Base-by-base conservation (phyloP, 176 grass and related monocot species). In the Phoenix dactylifera region DNA sequence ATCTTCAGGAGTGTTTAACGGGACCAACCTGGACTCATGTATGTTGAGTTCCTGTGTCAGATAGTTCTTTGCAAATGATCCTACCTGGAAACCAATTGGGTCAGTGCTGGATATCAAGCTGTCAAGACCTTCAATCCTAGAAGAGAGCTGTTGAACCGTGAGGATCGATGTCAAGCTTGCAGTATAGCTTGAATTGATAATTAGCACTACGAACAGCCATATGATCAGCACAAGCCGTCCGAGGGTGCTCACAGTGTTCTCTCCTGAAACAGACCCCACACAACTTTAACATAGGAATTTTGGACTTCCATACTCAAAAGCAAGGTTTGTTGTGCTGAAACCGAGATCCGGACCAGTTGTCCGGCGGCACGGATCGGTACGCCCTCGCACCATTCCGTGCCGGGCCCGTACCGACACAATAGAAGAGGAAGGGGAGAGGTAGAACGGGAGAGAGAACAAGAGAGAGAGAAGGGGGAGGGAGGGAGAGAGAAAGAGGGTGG, bases 181-280 rank as follows among this genome's bases (percentile, higher is more conserved):
- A 14, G 92, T 97, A 78, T 97, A 97, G 78, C 92, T 97, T 3
- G 87, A 89, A 67, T 79, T 97, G 71, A 97, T 79, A 77, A 97
- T 97, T 32, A 97, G 76, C 4, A 97, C 92, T 49, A 97, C 87
- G 59, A 91, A 97, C 1, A 97, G 58, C 92, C 92, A 97, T 63
- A 97, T 81, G 72, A 97, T 64, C 30, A 97, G 84, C 7, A 97
- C 84, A 44, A 91, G 69, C 15, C 92, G 64, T 0, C 87, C 92
- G 5, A 97, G 78, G 4, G 92, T 88, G 75, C 92, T 97, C 30
- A 77, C 81, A 0, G 92, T 97, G 71, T 97, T 97, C 83, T 97
- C 87, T 23, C 63, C 90, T 95, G 69, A 66, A 72, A 62, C 59
- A 90, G 24, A 50, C n/a, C 54, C 30, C 7, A 50, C 10, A 44